Evolutionary conservation across 1,284 basidiomycete species (phyloP), one percentile per base, ranked within the genome.

Genomic region (Ganoderma meredithae): DNA sequence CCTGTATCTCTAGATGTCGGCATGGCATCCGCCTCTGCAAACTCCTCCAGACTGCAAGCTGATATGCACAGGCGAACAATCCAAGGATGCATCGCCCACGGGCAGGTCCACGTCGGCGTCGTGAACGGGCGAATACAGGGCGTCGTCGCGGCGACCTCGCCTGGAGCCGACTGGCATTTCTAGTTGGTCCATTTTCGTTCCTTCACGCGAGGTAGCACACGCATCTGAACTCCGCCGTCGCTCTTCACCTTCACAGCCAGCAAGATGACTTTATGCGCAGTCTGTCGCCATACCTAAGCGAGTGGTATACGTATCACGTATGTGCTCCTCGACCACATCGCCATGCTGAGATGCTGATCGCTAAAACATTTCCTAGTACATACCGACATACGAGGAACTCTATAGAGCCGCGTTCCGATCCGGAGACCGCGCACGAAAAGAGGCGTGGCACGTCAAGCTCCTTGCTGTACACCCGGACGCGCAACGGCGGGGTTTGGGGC

Each of bases 301-400:
- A 73, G 61, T 73, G 72, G 72, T 73, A 72, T 61, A 59, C 64
- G n/a, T 72, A 69, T 55, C 76, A 77, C 56, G 76, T 77, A 68
- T 43, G 73, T 71, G 36, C 44, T 27, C 39, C n/a, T 41, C 12
- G 36, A 22, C 52, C 25, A 36, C 56, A 13, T 31, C 22, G 53
- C 56, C 43, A 53, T 55, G 27, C 49, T 19, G n/a, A 31, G 40
- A 25, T 60, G 53, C 62, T 64, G 55, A 66, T 52, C 62, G 9
- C 36, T 52, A 19, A 13, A 12, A 33, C 15, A n/a, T n/a, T 12
- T n/a, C n/a, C 41, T 59, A 77, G 75, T 77, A 72, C 44, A 61
- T 68, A 31, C 72, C 74, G 19, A 75, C 71, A 52, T 76, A 76
- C 67, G 71, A 77, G 39, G 74, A 78, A 40, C 71, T 78, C 25